Percentiles rank a stretch among this genome's conserved stretches.
These are phyloP conservation scores for Annona squamosa DNA, from an alignment of 164 flowering plant genomes.

Conservation along the genomic window DNA sequence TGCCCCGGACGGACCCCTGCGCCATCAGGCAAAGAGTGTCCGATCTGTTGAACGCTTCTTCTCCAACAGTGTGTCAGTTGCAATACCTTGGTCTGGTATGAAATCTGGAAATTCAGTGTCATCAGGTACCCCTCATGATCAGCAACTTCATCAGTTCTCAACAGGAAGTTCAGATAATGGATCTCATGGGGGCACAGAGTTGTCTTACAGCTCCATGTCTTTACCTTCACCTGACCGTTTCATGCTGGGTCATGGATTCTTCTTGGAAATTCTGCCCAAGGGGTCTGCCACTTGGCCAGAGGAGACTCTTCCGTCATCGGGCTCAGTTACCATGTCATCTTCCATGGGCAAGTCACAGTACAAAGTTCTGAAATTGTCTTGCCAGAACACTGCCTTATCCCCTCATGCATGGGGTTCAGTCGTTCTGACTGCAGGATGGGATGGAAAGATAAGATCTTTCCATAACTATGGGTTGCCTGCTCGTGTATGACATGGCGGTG, in stretches of 20 bases:
- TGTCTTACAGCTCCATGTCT: constrained; percentile 9
- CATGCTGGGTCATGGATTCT: constrained; percentile 36
- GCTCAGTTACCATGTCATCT: constrained; percentile 20
- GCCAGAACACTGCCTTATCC: constrained; percentile 33
- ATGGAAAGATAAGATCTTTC: constrained; percentile 70
- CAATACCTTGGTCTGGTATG: constrained; percentile 72
- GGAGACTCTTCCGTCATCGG: constrained; percentile 44
- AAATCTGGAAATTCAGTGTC: constrained; percentile 13
- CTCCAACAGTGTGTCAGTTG: constrained; percentile 51
- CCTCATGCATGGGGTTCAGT: constrained; percentile 80
- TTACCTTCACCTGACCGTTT: constrained; percentile 39
- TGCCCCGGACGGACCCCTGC: constrained; percentile 21
- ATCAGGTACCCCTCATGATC: constrained; percentile 19
- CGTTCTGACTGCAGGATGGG: constrained; percentile 81
- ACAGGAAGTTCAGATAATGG: constrained; percentile 10
- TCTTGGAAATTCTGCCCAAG: constrained; percentile 42
- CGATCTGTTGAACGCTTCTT: constrained; percentile 53
- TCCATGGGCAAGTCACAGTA: constrained; percentile 34
- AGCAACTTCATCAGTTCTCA: constrained; percentile 5
- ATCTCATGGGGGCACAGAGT: constrained; percentile 2
- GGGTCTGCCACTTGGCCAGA: constrained; percentile 84
- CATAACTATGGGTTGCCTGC: constrained; percentile 78
- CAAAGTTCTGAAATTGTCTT: constrained; percentile 57
- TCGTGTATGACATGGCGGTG: constrained; percentile 27
- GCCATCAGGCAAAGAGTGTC: constrained; percentile 33